Evolutionary conservation across 768 basidiomycete species (phyloP).

Genomic region (Hysterangium stoloniferum): DNA sequence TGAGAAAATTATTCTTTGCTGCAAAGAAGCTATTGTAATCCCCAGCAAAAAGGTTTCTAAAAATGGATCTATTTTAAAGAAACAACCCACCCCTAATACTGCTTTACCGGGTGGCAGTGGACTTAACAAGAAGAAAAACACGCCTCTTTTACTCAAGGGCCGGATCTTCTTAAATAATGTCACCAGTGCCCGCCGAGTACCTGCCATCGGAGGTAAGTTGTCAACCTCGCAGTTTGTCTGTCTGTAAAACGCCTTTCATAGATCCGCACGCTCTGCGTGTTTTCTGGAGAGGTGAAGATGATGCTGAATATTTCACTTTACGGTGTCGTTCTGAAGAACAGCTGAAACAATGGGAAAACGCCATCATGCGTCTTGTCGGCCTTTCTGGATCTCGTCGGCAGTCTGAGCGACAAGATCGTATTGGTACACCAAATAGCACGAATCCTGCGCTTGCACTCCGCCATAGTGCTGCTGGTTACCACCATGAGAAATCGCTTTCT

Average conservation of each 20-base stretch:
- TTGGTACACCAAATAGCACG: constrained; percentile 37
- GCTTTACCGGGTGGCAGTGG: constrained; percentile 43
- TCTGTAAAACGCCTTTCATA: constrained; percentile 16
- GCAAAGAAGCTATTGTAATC: constrained; percentile 75
- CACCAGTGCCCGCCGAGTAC: constrained; percentile 58
- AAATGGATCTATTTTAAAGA: constrained; percentile 85
- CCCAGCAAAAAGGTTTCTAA: constrained; percentile 64
- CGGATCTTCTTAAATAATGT: constrained; percentile 97
- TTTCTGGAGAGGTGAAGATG: constrained; percentile 92
- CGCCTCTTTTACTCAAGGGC: constrained; percentile 85
- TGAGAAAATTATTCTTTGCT: constrained; percentile 97
- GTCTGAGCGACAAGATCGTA: constrained; percentile 55
- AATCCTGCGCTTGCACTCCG: constrained; percentile 31
- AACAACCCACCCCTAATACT: constrained; percentile 45
- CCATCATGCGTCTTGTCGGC: constrained; percentile 81
- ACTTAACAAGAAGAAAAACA: constrained; percentile 60
- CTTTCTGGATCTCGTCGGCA: constrained; percentile 64
- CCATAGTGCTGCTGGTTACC: constrained; percentile 27
- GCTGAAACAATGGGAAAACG: constrained; percentile 84
- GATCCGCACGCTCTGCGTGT: constrained; percentile 77
- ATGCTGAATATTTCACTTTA: constrained; percentile 88
- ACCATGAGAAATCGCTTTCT: constrained; percentile 31
- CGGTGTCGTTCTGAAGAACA: constrained; percentile 91
- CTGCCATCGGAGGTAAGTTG: constrained; percentile 50
- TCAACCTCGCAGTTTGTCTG: constrained; percentile 11